Evolutionary conservation across 495 filamentous ascomycete species (phyloP), one percentile per base, ranked within the genome.

Genomic region (Geoglossum glabrum): DNA sequence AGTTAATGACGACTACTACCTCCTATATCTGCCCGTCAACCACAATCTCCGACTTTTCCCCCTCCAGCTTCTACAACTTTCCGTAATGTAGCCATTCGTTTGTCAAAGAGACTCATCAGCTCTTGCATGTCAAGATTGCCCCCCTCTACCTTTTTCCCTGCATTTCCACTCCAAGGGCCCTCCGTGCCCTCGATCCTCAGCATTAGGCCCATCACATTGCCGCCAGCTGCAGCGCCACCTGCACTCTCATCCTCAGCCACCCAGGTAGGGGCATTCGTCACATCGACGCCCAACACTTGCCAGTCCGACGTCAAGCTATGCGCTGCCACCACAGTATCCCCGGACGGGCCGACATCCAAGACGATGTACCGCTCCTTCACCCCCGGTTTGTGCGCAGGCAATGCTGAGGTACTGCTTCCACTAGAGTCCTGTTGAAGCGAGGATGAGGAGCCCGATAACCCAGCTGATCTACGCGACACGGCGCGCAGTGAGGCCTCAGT

Each of bases 71-170:
- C 72, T 15, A 77, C 71, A 4, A 80, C 70, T 61, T 69, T 71
- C 57, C 73, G 65, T 54, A 80, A 60, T 21, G 73, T 65, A 3
- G 59, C 68, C 76, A 88, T 80, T 61, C 82, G 72, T 61, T 74
- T 79, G 58, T 83, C 78, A 69, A 87, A 89, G 38, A 81, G 76
- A 54, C 79, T 77, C 60, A 85, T 71, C 70, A 88, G 72, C 33
- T 72, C 73, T 33, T 75, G 36, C 28, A 46, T 45, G 15, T 47
- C 59, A 5, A 23, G 15, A n/a, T 58, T 17, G 7, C 23, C n/a
- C 25, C 31, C 51, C 10, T 40, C 25, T 21, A 27, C 47, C 28
- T 59, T 33, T 30, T 33, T 56, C 23, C 40, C 54, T 9, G n/a
- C 54, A 74, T 46, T 74, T 71, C 36, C 63, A 74, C 65, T 54